Conservation (phyloP, 2,329 filamentous ascomycete genomes). For the Coniella vitis region DNA sequence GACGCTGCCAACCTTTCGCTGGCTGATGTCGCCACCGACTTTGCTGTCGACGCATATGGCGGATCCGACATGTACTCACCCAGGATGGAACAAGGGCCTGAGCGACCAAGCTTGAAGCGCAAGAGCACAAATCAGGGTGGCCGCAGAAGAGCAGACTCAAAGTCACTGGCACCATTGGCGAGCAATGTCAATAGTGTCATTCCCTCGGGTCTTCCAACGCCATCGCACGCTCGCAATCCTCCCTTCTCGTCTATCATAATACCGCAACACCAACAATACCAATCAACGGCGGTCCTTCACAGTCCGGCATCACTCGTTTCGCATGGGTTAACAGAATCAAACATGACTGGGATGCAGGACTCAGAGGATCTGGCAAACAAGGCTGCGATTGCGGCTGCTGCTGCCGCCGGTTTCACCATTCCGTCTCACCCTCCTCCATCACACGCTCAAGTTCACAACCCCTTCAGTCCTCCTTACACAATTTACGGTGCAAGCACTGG, state of each 20-base stretch:
- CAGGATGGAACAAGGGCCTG: constrained; percentile 24
- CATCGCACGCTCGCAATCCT: constrained; percentile 16
- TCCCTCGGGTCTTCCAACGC: constrained; percentile 23
- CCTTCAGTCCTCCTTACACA: constrained; percentile 31
- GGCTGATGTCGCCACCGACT: constrained; percentile 57
- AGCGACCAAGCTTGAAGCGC: constrained; percentile 39
- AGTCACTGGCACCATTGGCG: constrained; percentile 29
- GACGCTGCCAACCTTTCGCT: constrained; percentile 71
- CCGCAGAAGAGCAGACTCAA: constrained; percentile 34
- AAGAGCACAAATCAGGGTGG: constrained; percentile 37
- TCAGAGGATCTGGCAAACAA: constrained; percentile 29
- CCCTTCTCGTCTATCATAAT: constrained; percentile 16
- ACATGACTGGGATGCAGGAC: constrained; percentile 27
- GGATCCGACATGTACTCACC: constrained; percentile 42
- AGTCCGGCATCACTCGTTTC: constrained; percentile 22
- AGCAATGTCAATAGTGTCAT: constrained; percentile 25
- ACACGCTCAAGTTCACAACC: constrained; percentile 24
- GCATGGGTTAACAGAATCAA: constrained; percentile 19
- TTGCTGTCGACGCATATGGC: constrained; percentile 48
- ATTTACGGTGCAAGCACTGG: constrained; percentile 27
- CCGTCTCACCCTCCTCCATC: constrained; percentile 18
- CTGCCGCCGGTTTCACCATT: constrained; percentile 31
- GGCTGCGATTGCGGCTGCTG: constrained; percentile 29
- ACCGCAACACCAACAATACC: constrained; percentile 18
- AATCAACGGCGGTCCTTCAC: constrained; percentile 26